phyloP scores from a whole-genome alignment of 2,329 filamentous ascomycete genomes.

The Aspergillus tubingensis region DNA sequence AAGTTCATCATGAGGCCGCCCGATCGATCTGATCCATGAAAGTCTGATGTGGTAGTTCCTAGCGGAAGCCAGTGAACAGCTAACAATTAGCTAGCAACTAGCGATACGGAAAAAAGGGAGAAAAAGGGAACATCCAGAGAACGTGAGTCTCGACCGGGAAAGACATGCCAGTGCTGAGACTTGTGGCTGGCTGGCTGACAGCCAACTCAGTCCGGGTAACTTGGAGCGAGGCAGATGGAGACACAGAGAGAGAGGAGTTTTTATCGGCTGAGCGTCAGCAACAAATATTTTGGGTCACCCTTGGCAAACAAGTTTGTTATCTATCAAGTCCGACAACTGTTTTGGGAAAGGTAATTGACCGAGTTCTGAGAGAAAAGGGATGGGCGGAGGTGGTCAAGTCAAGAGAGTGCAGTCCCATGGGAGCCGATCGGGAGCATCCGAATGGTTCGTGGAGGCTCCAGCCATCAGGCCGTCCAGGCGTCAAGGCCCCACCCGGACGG shows the following conservation, averaged over 20 bases:
- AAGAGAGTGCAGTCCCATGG: background rate
- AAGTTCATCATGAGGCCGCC: background rate
- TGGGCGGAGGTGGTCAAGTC: too few species aligned
- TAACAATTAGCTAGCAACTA: background rate
- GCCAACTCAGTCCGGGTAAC: background rate
- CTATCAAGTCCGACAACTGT: too few species aligned
- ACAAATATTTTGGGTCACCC: too few species aligned
- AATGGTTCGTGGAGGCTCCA: slow-evolving; percentile 12
- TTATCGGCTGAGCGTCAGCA: background rate
- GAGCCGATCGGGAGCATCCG: slow-evolving; percentile 15
- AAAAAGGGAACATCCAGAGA: background rate
- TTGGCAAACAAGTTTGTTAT: too few species aligned
- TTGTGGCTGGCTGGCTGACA: background rate
- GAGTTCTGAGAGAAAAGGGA: too few species aligned
- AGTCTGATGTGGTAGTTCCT: background rate
- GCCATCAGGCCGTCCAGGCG: background rate
- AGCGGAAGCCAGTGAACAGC: background rate
- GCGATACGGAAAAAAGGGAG: background rate
- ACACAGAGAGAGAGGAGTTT: background rate
- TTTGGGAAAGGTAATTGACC: background rate
- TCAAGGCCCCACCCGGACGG: background rate
- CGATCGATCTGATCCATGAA: background rate
- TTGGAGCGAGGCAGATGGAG: too few species aligned
- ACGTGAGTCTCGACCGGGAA: background rate
- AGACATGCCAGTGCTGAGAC: background rate